A percentile compares a stretch with the other conserved stretches of the same genome.
These are phyloP conservation scores for Fusarium nodosum DNA, from an alignment of 2,329 filamentous ascomycete species.

Conservation along the genomic window DNA sequence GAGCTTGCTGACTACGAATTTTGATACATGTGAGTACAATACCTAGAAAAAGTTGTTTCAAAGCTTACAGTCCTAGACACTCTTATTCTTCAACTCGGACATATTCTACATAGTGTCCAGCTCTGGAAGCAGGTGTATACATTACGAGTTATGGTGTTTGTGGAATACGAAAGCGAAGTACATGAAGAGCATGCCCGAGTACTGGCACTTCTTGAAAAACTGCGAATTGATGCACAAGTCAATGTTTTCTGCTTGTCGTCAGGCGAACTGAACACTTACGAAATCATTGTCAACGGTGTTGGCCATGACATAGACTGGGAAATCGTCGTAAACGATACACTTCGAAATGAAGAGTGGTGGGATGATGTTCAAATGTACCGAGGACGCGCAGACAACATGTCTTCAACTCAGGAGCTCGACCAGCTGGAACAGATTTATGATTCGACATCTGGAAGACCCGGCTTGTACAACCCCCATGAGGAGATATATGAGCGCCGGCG, in stretches of 20 bases:
- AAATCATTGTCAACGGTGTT: slow-evolving; percentile 81
- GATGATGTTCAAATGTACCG: slow-evolving; percentile 74
- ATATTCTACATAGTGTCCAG: slow-evolving; percentile 84
- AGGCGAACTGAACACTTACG: slow-evolving; percentile 78
- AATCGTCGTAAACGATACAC: slow-evolving; percentile 72
- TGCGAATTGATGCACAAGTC: slow-evolving; percentile 84
- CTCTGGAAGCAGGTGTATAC: slow-evolving; percentile 82
- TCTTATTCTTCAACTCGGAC: slow-evolving; percentile 87
- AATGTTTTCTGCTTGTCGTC: slow-evolving; percentile 86
- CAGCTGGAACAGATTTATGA: slow-evolving; percentile 62
- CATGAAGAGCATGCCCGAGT: slow-evolving; percentile 82
- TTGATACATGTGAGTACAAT: slow-evolving; percentile 80
- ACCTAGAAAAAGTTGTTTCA: too few relatives aligned
- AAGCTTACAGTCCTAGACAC: slow-evolving; percentile 63
- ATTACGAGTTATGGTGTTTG: slow-evolving; percentile 85
- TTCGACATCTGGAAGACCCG: slow-evolving; percentile 58
- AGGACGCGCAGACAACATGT: slow-evolving; percentile 56
- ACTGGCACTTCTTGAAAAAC: slow-evolving; percentile 79
- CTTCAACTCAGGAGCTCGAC: slow-evolving; percentile 59
- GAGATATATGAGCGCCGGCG: slow-evolving; percentile 53
- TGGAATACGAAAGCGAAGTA: slow-evolving; percentile 88
- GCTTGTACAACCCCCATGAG: slow-evolving; percentile 61
- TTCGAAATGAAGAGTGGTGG: slow-evolving; percentile 87
- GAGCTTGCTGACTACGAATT: slow-evolving; percentile 85
- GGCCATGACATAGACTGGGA: slow-evolving; percentile 67